Evolutionary conservation across 73 alveolate genomes (phyloP).

Genomic region (Symbiodinium pilosum): DNA sequence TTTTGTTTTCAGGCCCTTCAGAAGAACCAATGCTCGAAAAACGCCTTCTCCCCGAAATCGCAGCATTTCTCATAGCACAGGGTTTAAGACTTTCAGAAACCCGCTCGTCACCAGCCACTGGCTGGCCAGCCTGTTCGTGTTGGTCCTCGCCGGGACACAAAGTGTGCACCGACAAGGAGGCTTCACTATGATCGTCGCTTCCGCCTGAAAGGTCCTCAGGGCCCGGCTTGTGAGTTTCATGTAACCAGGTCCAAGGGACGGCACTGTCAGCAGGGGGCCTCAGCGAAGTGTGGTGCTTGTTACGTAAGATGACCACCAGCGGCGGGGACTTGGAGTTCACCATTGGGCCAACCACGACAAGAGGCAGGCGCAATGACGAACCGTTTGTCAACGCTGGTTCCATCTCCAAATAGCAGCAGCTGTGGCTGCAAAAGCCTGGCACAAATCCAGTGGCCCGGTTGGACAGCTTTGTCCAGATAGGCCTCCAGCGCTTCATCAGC

Average conservation of each 20-base stretch:
- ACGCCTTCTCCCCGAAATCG: too few relatives aligned
- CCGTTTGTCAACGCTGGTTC: background rate
- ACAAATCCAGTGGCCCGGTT: background rate
- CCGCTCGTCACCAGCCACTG: too few relatives aligned
- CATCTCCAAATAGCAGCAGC: background rate
- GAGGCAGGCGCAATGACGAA: background rate
- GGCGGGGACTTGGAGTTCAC: background rate
- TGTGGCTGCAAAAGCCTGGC: background rate
- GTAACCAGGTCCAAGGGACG: background rate
- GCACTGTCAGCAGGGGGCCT: background rate
- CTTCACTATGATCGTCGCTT: background rate
- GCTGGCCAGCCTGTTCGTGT: too few relatives aligned
- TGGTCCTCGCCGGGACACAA: background rate
- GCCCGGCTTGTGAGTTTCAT: background rate
- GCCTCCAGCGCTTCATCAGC: background rate
- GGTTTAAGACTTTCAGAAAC: too few relatives aligned
- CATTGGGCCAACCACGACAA: background rate
- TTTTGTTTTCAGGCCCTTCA: background rate
- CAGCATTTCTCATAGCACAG: too few relatives aligned
- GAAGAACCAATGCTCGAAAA: background rate
- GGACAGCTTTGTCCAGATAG: background rate
- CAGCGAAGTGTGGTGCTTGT: background rate
- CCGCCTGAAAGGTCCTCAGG: background rate
- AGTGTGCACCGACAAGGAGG: background rate
- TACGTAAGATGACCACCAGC: background rate